Evolutionary conservation across 1,284 basidiomycete genomes (phyloP), one percentile per base, ranked within the genome.

Genomic region (Boletus sp.): DNA sequence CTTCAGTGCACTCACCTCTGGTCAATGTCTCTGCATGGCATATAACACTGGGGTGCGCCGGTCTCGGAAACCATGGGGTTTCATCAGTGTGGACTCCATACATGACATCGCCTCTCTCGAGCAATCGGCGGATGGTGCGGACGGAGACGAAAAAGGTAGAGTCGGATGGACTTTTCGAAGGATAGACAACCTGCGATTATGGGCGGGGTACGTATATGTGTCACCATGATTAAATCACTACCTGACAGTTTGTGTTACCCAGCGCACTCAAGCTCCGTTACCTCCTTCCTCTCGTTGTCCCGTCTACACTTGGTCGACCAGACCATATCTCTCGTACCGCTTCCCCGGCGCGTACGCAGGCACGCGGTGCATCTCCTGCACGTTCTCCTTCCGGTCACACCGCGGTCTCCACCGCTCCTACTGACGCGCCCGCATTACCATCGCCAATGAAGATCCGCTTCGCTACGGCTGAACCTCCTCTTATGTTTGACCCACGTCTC

Each of bases 21-120:
- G 92, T 0, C 85, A 91, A 57, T 67, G 91, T 14, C 76, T 93
- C 4, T 94, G 91, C 55, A 66, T 76, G 2, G 84, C 87, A 1
- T 93, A 91, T 69, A 94, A 94, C 64, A 68, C 77, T 4, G 84
- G 80, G 10, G 84, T 94, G 0, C 79, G 91, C 25, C 76, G 80
- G 50, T 92, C 89, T 8, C 80, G 80, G 42, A 81, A 86, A 55
- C 88, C 89, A 2, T 94, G 91, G 91, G 92, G 91, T 0, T 94
- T 86, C 65, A 87, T 94, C 47, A 85, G 77, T 47, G 70, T 76
- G 26, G 80, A 85, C 49, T 78, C 81, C 3, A 82, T 94, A 17
- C 91, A 94, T 60, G 86, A 91, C 58, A 81, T 92, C 36, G 67
- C 82, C 17, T 71, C 76, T 2, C 73, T 90, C 29, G 81, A 88